Base-by-base conservation (phyloP, 495 filamentous ascomycete species). In the Annulohypoxylon maeteangense region DNA sequence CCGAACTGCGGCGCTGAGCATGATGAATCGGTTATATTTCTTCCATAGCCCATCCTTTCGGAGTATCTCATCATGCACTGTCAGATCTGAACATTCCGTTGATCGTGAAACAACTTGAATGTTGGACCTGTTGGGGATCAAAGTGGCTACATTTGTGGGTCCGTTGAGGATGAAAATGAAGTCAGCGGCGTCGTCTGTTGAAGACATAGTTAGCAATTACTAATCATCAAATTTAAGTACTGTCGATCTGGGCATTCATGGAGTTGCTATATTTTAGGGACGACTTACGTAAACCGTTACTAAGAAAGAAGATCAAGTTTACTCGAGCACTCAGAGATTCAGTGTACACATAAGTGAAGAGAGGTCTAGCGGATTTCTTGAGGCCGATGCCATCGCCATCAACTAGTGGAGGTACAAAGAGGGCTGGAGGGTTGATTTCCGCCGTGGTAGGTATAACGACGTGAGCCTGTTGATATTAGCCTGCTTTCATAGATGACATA, bases 121-220 rank as follows among this genome's bases (percentile, higher is more conserved):
- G 57, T 81, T 79, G 18, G 58, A 5, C 16, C 65, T 12, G 12
- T 22, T 32, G 0, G 77, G 76, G 34, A 81, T 65, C 0, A 79
- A 42, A 16, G 20, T n/a, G 18, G 51, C 45, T 10, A 65, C 74
- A 27, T 74, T 40, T 18, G 67, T 76, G 16, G 75, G 62, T 7
- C 79, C 79, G 42, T 77, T 77, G 36, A 81, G 63, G 54, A 80
- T 75, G 67, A 82, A 81, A 22, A 82, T 54, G 34, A 80, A 82
- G 61, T 82, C 80, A 10, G 80, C 78, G 14, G 18, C 58, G 14
- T 7, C 67, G 47, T 82, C 68, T 71, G 18, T 29, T 14, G 27
- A 20, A 38, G 1, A 7, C 20, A 20, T 11, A 48, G 36, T 64
- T 58, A 70, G 44, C n/a, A 7, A 10, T 29, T 3, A n/a, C 8